Percentiles rank a stretch among this genome's conserved stretches.
These are phyloP conservation scores for Ogataea salicorniae DNA, from an alignment of 805 yeast species.

Conservation along the genomic window DNA sequence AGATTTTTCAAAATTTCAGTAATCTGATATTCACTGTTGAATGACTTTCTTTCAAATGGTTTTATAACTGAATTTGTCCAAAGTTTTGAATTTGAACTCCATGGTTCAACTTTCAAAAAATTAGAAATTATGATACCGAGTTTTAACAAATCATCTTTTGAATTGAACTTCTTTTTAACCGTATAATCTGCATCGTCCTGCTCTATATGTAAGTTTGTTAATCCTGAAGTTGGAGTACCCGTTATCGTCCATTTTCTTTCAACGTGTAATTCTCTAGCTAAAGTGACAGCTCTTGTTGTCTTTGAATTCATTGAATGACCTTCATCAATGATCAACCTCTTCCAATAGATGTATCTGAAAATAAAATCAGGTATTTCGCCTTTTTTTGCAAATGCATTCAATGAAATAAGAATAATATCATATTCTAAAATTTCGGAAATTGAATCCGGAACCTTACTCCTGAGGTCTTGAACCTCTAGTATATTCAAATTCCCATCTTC, in stretches of 20 bases:
- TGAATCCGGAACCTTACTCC: slow-evolving; percentile 22
- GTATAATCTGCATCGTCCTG: slow-evolving; percentile 35
- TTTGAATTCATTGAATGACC: slow-evolving; percentile 62
- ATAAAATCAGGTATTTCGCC: slow-evolving; percentile 30
- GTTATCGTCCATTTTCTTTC: slow-evolving; percentile 73
- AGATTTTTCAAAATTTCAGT: slow-evolving; percentile 39
- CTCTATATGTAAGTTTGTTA: slow-evolving; percentile 50
- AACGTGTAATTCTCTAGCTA: slow-evolving; percentile 44
- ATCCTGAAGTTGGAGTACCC: slow-evolving; percentile 72
- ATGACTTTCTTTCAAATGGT: slow-evolving; percentile 39
- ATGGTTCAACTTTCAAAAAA: slow-evolving; percentile 57
- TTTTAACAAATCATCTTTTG: slow-evolving; percentile 46
- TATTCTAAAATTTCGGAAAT: slow-evolving; percentile 34
- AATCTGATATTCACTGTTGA: slow-evolving; percentile 39
- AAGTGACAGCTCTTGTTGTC: slow-evolving; percentile 42
- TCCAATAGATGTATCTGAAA: slow-evolving; percentile 51
- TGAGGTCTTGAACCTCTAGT: slow-evolving; percentile 23
- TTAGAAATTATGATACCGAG: slow-evolving; percentile 48
- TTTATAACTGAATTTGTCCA: slow-evolving; percentile 45
- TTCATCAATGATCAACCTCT: slow-evolving; percentile 67
- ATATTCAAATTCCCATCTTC: slow-evolving; percentile 33
- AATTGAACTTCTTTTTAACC: slow-evolving; percentile 46
- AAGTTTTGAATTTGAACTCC: slow-evolving; percentile 39
- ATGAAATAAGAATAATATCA: slow-evolving; percentile 51
- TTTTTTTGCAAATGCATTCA: slow-evolving; percentile 41